Conservation (phyloP, 768 basidiomycete genomes). For the Macrolepiota dolichaula region DNA sequence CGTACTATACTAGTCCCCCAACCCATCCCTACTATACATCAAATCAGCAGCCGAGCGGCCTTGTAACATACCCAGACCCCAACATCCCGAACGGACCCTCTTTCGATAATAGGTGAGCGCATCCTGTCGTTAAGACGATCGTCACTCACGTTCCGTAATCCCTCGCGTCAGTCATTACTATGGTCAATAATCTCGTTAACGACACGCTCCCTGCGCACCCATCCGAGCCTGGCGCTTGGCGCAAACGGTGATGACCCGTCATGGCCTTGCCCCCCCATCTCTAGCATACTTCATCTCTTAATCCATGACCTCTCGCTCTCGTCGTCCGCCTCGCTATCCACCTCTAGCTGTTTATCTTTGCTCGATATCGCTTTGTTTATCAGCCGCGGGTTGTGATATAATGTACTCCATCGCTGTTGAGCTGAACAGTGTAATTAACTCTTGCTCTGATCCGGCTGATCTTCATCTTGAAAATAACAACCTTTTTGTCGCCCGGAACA, state of each 20-base stretch:
- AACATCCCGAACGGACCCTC: neutral
- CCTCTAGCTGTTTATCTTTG: neutral
- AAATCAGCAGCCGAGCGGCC: slow-evolving; percentile 3
- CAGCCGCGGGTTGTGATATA: neutral
- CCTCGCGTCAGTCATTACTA: slow-evolving; percentile 1
- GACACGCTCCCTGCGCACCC: neutral
- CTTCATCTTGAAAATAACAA: neutral
- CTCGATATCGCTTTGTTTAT: neutral
- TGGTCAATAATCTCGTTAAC: neutral
- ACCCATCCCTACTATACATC: neutral
- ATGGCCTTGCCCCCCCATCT: neutral
- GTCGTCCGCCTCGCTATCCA: neutral
- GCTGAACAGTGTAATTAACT: neutral
- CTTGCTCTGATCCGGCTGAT: neutral
- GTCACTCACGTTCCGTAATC: neutral
- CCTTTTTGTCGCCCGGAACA: neutral
- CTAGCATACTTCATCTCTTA: neutral
- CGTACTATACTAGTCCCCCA: neutral
- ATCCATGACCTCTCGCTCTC: neutral
- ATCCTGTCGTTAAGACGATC: neutral
- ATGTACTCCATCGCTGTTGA: neutral
- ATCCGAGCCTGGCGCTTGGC: neutral
- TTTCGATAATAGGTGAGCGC: neutral
- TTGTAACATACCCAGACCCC: neutral
- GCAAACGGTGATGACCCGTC: neutral